Evolutionary conservation across 345 rosid genomes (phyloP).

Genomic region (Lepidium sativum): DNA sequence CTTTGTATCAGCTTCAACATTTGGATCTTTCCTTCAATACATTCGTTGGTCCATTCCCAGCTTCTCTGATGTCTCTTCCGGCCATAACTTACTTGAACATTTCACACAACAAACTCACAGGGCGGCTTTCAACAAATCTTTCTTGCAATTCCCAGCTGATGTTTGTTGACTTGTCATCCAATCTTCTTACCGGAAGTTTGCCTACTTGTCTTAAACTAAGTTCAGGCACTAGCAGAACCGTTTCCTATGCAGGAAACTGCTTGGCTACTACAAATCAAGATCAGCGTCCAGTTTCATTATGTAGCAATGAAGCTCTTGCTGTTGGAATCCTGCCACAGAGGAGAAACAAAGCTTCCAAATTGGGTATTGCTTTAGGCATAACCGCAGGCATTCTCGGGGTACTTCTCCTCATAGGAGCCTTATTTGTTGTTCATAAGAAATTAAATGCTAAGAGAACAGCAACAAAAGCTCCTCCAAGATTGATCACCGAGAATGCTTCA

Average conservation of each 20-base stretch:
- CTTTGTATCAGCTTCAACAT: constrained; percentile 63
- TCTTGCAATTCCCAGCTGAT: constrained; percentile 58
- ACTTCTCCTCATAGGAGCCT: constrained; percentile 37
- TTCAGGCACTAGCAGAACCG: constrained; percentile 33
- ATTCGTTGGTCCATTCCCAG: constrained; percentile 75
- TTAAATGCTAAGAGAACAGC: constrained; percentile 21
- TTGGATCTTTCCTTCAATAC: constrained; percentile 75
- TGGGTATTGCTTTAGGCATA: constrained; percentile 42
- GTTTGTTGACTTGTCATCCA: constrained; percentile 68
- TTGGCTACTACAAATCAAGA: constrained; percentile 35
- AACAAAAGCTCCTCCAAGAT: constrained; percentile 43
- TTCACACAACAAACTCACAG: constrained; percentile 77
- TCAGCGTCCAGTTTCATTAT: constrained; percentile 61
- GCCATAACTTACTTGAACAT: constrained; percentile 51
- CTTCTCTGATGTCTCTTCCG: constrained; percentile 57
- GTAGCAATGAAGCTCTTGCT: constrained; percentile 85
- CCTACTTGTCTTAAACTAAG: constrained; percentile 54
- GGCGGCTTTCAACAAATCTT: constrained; percentile 59
- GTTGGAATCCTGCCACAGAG: constrained; percentile 63
- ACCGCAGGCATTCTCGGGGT: constrained; percentile 57
- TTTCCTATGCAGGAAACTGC: constrained; percentile 58
- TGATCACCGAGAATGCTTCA: constrained; percentile 61
- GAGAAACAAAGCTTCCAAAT: constrained; percentile 32
- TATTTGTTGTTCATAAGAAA: constrained; percentile 42
- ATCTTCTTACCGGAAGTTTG: constrained; percentile 69